These are phyloP conservation scores for Aspergillus chevalieri DNA, from an alignment of 2,329 filamentous ascomycete genomes.

Conservation along the genomic window DNA sequence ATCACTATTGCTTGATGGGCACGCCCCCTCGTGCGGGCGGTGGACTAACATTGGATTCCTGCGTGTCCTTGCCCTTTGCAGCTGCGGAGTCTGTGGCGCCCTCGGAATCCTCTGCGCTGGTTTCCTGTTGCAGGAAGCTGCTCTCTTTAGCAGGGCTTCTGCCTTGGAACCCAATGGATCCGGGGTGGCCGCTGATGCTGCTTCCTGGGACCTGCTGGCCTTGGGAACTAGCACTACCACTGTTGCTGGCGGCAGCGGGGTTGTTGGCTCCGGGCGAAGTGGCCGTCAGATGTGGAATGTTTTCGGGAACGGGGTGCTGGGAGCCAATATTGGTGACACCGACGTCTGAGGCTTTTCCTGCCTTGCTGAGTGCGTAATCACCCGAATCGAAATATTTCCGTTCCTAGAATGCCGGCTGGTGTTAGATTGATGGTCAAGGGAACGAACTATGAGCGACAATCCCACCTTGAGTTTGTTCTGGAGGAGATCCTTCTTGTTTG, in stretches of 20 bases:
- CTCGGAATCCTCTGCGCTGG: conserved; percentile 54
- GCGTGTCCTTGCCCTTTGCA: conserved; percentile 45
- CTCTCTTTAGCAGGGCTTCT: conserved; percentile 86
- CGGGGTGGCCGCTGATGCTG: conserved; percentile 37
- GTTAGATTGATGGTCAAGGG: not conserved
- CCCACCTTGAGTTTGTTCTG: conserved; percentile 89
- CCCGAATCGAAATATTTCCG: conserved; percentile 98
- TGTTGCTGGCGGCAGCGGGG: conserved; percentile 27
- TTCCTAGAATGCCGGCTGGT: conserved; percentile 51
- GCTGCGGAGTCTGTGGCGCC: conserved; percentile 6
- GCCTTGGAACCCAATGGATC: conserved; percentile 45
- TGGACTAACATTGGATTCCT: conserved; percentile 40
- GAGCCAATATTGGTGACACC: conserved; percentile 91
- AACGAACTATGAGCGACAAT: not conserved
- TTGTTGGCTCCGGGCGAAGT: conserved; percentile 45
- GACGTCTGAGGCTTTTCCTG: conserved; percentile 89
- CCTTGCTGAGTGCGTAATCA: conserved; percentile 94
- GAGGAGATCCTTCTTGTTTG: conserved; percentile 90
- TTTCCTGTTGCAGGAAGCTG: conserved; percentile 78
- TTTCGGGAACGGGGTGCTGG: conserved; percentile 89
- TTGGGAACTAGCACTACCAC: conserved; percentile 22
- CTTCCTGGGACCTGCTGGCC: conserved; percentile 36
- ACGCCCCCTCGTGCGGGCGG: conserved; percentile 49
- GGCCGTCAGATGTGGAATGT: conserved; percentile 82
- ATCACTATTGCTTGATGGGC: conserved; percentile 56